Base-by-base conservation (phyloP, 257 asterid genomes). In the Fraxinus quadrangulata region DNA sequence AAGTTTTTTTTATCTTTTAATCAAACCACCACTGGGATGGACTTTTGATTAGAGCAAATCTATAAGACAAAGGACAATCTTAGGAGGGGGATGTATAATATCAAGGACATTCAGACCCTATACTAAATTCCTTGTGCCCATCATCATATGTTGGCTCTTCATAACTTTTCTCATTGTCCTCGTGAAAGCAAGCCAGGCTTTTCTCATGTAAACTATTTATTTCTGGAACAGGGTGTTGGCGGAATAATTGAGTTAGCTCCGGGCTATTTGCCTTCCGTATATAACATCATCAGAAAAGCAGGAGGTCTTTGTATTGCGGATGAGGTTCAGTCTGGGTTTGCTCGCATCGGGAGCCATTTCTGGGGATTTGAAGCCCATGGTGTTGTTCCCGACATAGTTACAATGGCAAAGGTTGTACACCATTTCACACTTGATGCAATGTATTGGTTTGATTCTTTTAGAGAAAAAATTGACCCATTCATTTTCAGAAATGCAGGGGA, bases 161-260 rank as follows among this genome's bases (percentile, higher is more conserved):
- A 12, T 13, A 45, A 45, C 19, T 45, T 45, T 45, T 45, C 5
- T 45, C 16, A 14, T 45, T 45, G 19, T 45, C 54, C 19, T 2
- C 5, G 1, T 45, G 19, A 45, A 13, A 13, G 19, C 5, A 13
- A 45, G 19, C 19, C 6, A 14, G 54, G 6, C 19, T 45, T 2
- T 45, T 45, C 54, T 13, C 54, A 45, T 14, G 19, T 13, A 5
- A 54, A 3, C 31, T 23, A 16, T 21, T 42, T 79, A 19, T 40
- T 16, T 40, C 24, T 67, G 28, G 61, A 30, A 37, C 33, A 84
- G 87, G 87, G 87, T 71, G 87, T 84, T 0, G 87, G 87, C 31
- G 87, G 87, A 66, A 84, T 84, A 51, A 28, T 84, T 69, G 87
- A 84, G 40, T 45, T 84, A 51, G 87, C 87, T 75, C 87, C 87